A percentile compares a stretch with the other conserved stretches of the same genome.
Conservation (phyloP, 768 basidiomycete species). For the Daedaleopsis nitida region DNA sequence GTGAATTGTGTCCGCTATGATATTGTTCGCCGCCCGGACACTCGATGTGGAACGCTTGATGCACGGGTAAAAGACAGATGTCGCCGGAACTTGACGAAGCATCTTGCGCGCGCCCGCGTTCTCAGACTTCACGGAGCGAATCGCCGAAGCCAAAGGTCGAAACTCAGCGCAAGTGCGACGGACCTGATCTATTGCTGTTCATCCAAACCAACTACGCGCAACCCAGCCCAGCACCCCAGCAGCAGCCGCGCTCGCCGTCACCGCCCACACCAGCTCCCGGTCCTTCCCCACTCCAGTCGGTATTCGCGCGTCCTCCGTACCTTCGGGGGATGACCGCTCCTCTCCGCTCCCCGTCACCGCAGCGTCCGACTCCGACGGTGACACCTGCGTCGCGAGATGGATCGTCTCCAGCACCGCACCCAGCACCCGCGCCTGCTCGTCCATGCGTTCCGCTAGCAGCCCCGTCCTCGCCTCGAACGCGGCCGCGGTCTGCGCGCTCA, state of each 20-base stretch:
- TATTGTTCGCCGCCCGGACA: too few relatives aligned
- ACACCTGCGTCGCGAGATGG: conserved; percentile 14
- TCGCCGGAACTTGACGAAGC: too few relatives aligned
- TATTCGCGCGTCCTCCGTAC: conserved; percentile 12
- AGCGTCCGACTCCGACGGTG: conserved; percentile 6
- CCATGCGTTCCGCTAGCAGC: conserved; percentile 50
- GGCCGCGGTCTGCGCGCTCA: conserved; percentile 32
- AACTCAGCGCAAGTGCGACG: background rate
- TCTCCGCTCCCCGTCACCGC: conserved; percentile 17
- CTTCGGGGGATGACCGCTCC: background rate
- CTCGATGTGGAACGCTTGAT: too few relatives aligned
- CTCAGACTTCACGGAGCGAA: too few relatives aligned
- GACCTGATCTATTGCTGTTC: conserved; percentile 6
- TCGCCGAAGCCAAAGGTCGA: background rate
- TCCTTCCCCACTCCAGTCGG: conserved; percentile 12
- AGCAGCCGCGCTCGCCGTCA: conserved; percentile 24
- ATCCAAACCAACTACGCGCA: conserved; percentile 31
- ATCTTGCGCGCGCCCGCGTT: too few relatives aligned
- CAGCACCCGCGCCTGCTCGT: conserved; percentile 45
- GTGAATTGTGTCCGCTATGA: too few relatives aligned
- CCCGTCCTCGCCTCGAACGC: conserved; percentile 51
- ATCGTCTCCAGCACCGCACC: conserved; percentile 30
- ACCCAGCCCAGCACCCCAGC: conserved; percentile 32
- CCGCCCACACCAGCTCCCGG: conserved; percentile 25
- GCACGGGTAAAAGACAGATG: too few relatives aligned